Percentiles rank a stretch among this genome's conserved stretches.
These are phyloP conservation scores for Hypoxylon lenormandii DNA, from an alignment of 495 filamentous ascomycete species.

Conservation along the genomic window DNA sequence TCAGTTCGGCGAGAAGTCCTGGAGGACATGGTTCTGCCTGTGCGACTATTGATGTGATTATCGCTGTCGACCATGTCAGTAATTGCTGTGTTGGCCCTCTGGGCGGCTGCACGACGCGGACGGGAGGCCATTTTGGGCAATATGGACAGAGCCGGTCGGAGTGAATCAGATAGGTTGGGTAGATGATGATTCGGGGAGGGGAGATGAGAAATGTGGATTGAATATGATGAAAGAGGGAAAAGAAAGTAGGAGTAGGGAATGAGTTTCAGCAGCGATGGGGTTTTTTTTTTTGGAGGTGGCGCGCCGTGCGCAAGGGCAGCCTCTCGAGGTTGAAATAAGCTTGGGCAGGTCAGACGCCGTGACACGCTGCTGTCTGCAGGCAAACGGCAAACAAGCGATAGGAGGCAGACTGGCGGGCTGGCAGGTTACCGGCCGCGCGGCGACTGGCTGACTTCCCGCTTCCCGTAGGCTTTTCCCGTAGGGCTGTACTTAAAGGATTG, in stretches of 20 bases:
- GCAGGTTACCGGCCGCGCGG: slow-evolving; percentile 37
- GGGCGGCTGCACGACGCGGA: slow-evolving; percentile 61
- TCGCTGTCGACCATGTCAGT: slow-evolving; percentile 67
- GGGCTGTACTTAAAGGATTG: slow-evolving; percentile 41
- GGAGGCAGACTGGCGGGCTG: too few relatives aligned
- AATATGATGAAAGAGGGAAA: slow-evolving; percentile 3
- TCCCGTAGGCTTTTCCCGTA: slow-evolving; percentile 18
- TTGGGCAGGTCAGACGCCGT: slow-evolving; percentile 44
- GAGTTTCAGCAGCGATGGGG: slow-evolving; percentile 5
- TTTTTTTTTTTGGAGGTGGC: slow-evolving; percentile 43
- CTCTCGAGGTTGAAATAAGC: slow-evolving; percentile 43
- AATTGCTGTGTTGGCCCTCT: slow-evolving; percentile 62
- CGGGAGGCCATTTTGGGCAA: slow-evolving; percentile 57
- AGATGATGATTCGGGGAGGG: not conserved
- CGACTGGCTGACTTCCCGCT: not conserved
- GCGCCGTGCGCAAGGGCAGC: slow-evolving; percentile 33
- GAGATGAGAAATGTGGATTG: slow-evolving; percentile 11
- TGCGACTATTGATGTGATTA: slow-evolving; percentile 53
- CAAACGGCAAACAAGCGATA: slow-evolving; percentile 45
- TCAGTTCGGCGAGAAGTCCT: slow-evolving; percentile 63
- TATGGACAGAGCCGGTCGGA: slow-evolving; percentile 2
- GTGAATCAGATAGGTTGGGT: not conserved
- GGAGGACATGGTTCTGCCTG: slow-evolving; percentile 61
- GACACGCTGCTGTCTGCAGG: slow-evolving; percentile 38
- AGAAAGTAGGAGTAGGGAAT: not conserved